phyloP scores from a whole-genome alignment of 257 asterid genomes.

The Cordia subcordata region DNA sequence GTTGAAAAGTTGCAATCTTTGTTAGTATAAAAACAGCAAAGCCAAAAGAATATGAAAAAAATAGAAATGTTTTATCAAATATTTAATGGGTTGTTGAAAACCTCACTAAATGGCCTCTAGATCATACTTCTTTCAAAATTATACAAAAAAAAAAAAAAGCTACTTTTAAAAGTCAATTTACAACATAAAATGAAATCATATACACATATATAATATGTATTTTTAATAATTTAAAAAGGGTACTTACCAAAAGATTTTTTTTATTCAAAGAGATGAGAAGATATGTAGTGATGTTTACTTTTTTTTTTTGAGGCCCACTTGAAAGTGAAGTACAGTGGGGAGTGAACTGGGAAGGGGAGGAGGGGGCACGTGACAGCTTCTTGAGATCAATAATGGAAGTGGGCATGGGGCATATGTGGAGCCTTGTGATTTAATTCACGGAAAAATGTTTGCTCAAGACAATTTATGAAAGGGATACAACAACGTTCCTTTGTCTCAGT shows the following conservation, averaged over 20 bases:
- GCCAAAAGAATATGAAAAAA: conserved; percentile 4
- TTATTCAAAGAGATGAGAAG: not conserved
- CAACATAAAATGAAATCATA: too few species aligned
- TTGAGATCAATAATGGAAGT: conserved; percentile 8
- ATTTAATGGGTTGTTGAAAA: not conserved
- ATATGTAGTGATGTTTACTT: conserved; percentile 5
- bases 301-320: conserved; percentile 26
- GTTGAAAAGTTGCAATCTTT: conserved; percentile 46
- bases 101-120: too few species aligned
- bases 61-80: too few species aligned
- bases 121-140: too few species aligned
- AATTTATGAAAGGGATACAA: not conserved
- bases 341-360: conserved; percentile 1
- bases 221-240: too few species aligned
- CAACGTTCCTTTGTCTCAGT: not conserved
- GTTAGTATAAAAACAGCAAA: conserved; percentile 10
- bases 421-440: conserved; percentile 6
- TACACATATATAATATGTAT: too few species aligned
- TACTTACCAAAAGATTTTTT: conserved; percentile 5
- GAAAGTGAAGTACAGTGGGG: conserved; percentile 16
- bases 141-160: too few species aligned
- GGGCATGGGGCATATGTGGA: conserved; percentile 20
- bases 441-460: not conserved
- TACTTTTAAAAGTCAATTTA: too few species aligned
- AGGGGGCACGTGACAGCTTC: conserved; percentile 22